phyloP scores from a whole-genome alignment of 192 early-diverging fungal genomes.

The Mortierella claussenii region DNA sequence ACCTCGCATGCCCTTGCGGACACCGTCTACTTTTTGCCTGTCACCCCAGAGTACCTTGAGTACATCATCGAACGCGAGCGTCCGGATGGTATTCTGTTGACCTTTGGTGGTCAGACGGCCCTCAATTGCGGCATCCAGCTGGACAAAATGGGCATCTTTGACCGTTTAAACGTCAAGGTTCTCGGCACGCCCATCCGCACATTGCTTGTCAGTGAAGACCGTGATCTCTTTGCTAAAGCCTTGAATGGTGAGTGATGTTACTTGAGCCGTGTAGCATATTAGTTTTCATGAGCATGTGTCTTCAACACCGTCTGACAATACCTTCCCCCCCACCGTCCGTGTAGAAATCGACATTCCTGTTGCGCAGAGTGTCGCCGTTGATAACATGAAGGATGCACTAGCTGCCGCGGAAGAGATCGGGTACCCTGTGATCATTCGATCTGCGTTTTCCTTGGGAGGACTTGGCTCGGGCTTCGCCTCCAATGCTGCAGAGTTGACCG shows the following conservation, averaged over 20 bases:
- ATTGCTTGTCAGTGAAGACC: slow-evolving; percentile 91
- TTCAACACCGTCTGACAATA: no score
- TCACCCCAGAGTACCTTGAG: slow-evolving; percentile 91
- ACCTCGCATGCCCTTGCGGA: slow-evolving; percentile 94
- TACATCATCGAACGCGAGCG: slow-evolving; percentile 93
- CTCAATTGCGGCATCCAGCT: slow-evolving; percentile 95
- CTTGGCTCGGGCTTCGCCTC: slow-evolving; percentile 97
- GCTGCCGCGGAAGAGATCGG: slow-evolving; percentile 84
- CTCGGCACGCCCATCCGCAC: slow-evolving; percentile 96
- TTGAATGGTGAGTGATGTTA: slow-evolving; percentile 71
- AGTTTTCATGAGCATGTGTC: no score
- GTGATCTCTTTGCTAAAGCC: slow-evolving; percentile 94
- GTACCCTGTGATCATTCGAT: slow-evolving; percentile 95
- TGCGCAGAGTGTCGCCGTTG: slow-evolving; percentile 89
- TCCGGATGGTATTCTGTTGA: slow-evolving; percentile 95
- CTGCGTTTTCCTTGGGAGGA: slow-evolving; percentile 94
- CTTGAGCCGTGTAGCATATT: no score
- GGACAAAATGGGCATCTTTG: slow-evolving; percentile 83
- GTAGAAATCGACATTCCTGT: slow-evolving; percentile 86
- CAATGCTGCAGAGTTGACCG: slow-evolving; percentile 74
- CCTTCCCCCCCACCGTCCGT: background rate
- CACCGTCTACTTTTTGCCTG: slow-evolving; percentile 95
- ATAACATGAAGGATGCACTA: slow-evolving; percentile 89
- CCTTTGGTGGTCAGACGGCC: slow-evolving; percentile 97
- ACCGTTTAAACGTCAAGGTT: slow-evolving; percentile 86